These are phyloP conservation scores for Phytophthora fragariae DNA, from an alignment of 352 stramenopile species.

Conservation along the genomic window DNA sequence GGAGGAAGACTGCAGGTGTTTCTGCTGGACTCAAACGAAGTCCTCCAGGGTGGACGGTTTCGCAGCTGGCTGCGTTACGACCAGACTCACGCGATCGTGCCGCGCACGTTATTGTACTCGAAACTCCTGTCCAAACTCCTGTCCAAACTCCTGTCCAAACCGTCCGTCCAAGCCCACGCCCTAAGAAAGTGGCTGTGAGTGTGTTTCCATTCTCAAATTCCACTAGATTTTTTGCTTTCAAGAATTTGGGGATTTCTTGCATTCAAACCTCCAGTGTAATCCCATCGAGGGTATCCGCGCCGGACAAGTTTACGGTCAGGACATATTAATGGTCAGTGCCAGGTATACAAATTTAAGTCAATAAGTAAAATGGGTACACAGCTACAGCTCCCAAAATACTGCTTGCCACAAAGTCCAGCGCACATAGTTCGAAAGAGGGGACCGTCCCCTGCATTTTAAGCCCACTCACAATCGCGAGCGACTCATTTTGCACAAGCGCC, in stretches of 20 bases:
- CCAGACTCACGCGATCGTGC: neutral
- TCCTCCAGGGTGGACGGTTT: neutral
- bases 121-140: slow-evolving; percentile 5
- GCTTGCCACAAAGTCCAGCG: too few relatives aligned
- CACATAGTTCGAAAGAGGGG: too few relatives aligned
- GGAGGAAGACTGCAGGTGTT: neutral
- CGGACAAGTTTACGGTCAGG: too few relatives aligned
- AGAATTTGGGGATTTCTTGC: neutral
- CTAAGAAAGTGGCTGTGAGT: neutral
- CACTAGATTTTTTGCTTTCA: neutral
- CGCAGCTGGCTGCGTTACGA: neutral
- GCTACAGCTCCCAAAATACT: too few relatives aligned
- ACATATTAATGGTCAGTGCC: too few relatives aligned
- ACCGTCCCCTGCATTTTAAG: too few relatives aligned
- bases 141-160: neutral
- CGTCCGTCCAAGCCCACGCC: neutral
- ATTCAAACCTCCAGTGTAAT: slow-evolving; percentile 11
- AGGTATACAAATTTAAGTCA: too few relatives aligned
- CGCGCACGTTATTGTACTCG: neutral
- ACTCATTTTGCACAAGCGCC: too few relatives aligned
- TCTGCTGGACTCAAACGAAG: neutral
- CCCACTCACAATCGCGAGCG: too few relatives aligned
- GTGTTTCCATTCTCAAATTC: too few relatives aligned
- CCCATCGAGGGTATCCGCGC: neutral
- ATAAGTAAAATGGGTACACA: too few relatives aligned